A percentile compares a stretch with the other conserved stretches of the same genome.
These are phyloP conservation scores for Dichotomopilus funicola DNA, from an alignment of 2,329 filamentous ascomycete species.

Conservation along the genomic window DNA sequence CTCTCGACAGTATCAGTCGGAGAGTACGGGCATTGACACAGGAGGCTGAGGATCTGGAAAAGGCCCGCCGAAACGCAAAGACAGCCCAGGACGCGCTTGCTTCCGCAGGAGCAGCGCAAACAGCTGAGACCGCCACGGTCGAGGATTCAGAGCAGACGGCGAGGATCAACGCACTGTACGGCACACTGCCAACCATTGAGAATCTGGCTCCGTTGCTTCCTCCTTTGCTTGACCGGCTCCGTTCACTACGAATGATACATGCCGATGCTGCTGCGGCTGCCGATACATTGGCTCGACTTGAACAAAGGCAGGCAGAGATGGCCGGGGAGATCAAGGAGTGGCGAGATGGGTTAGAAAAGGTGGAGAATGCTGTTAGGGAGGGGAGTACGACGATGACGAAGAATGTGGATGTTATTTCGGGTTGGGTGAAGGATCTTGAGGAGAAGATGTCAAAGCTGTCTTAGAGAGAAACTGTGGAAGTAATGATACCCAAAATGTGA, in stretches of 20 bases:
- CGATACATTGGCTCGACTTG: constrained; percentile 68
- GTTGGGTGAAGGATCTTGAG: constrained; percentile 85
- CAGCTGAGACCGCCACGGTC: constrained; percentile 30
- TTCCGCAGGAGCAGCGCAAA: constrained; percentile 35
- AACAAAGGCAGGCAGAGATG: constrained; percentile 76
- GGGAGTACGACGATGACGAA: constrained; percentile 63
- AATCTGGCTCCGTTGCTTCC: constrained; percentile 78
- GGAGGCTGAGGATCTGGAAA: constrained; percentile 66
- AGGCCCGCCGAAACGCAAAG: constrained; percentile 57
- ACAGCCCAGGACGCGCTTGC: constrained; percentile 54
- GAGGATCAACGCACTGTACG: constrained; percentile 89
- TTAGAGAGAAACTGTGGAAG: not conserved
- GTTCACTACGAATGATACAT: constrained; percentile 78
- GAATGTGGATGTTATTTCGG: constrained; percentile 80
- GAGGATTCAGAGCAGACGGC: constrained; percentile 65
- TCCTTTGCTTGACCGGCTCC: constrained; percentile 73
- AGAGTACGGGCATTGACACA: constrained; percentile 63
- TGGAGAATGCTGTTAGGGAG: constrained; percentile 68
- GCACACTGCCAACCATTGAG: constrained; percentile 82
- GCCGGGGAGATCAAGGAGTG: constrained; percentile 77
- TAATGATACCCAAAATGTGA: constrained; percentile 9
- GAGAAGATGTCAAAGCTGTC: constrained; percentile 60
- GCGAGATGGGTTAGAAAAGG: constrained; percentile 70
- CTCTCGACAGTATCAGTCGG: constrained; percentile 64
- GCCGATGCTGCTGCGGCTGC: constrained; percentile 77